These are phyloP conservation scores for Paspalum vaginatum DNA, from an alignment of 176 grass and related monocot genomes.

Conservation along the genomic window DNA sequence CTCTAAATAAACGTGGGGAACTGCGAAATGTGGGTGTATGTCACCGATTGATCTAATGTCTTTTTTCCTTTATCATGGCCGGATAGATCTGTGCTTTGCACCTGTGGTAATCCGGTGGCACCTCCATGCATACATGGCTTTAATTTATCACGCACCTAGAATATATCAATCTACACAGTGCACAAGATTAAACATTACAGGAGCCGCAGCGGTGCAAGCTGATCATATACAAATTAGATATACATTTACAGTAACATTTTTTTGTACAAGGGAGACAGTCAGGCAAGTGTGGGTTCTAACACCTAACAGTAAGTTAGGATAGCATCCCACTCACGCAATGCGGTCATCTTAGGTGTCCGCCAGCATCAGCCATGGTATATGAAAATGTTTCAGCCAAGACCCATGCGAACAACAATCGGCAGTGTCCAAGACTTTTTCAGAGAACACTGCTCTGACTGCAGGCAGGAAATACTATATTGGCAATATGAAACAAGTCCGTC, in stretches of 20 bases:
- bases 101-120: background rate
- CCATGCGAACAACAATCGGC: background rate
- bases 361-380: background rate
- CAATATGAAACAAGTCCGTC: slow-evolving; percentile 30
- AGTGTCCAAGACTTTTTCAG: background rate
- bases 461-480: slow-evolving; percentile 8
- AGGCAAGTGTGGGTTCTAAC: background rate
- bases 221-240: too few species aligned
- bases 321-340: background rate
- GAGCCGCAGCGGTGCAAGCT: slow-evolving; percentile 1
- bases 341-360: background rate
- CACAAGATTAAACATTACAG: slow-evolving; percentile 21
- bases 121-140: background rate
- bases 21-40: background rate
- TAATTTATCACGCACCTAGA: background rate
- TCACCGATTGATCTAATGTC: background rate
- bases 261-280: background rate
- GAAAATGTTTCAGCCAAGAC: slow-evolving; percentile 3
- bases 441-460: background rate
- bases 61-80: background rate
- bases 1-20: slow-evolving; percentile 38
- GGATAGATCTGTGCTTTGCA: background rate
- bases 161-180: slow-evolving; percentile 14
- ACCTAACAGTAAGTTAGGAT: background rate
- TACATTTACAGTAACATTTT: slow-evolving; percentile 22